Base-by-base conservation (phyloP, 805 yeast genomes). In the Ogataea thermomethanolica region DNA sequence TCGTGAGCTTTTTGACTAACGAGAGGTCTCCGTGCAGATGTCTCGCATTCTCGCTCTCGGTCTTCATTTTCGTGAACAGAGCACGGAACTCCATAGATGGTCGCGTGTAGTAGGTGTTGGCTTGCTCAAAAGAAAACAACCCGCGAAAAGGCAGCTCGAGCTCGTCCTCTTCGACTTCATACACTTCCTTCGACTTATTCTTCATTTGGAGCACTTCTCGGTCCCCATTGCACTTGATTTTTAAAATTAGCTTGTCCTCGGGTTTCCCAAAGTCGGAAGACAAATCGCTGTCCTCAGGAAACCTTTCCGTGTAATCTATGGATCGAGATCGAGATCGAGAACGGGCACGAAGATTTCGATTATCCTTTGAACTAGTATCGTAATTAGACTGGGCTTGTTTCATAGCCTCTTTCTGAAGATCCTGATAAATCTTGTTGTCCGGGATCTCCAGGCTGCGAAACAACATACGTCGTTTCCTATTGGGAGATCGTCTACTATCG, bases 131-230 rank as follows among this genome's bases (percentile, higher is more conserved):
- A 13, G 70, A 60, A 13, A 84, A 61, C 0, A 84, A 72, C 0
- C 93, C 93, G 35, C 82, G 65, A 49, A 74, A 84, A 0, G 95
- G 93, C 22, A 79, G 53, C 39, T 81, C 83, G 33, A 66, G 59
- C n/a, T 68, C 66, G n/a, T 65, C 64, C 43, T 65, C 61, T 35
- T 62, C 51, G 12, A 58, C 60, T 39, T 58, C 57, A 3, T 46
- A 28, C 5, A 39, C 38, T 11, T 41, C 51, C 17, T 35, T 37
- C 4, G 30, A 25, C 9, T 39, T 11, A 23, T 49, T 28, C 17
- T 40, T 42, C 25, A 48, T 25, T 20, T 20, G 28, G 5, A 29
- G 17, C 25, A 33, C 20, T 9, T 39, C 38, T 2, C 35, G 31
- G 26, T 29, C 36, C 6, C 29, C 20, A 25, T 26, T 13, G 33